These are phyloP conservation scores for Russula foetens DNA, from an alignment of 768 basidiomycete species.

Conservation along the genomic window DNA sequence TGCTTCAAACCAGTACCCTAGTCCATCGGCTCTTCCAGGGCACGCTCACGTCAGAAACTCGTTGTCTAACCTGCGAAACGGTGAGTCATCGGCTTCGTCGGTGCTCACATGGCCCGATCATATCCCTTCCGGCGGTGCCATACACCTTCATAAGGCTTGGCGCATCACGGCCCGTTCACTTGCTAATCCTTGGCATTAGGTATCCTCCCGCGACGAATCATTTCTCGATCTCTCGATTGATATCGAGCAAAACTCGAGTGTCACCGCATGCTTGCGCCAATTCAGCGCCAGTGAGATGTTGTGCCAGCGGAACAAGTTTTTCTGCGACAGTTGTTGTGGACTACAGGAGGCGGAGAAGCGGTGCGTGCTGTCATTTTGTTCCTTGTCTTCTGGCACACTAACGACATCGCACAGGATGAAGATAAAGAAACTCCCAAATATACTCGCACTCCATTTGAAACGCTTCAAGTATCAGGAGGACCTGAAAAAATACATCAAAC, in stretches of 20 bases:
- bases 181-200: slow-evolving; percentile 12
- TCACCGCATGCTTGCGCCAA: slow-evolving; percentile 91
- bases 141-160: background rate
- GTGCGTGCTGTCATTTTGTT: slow-evolving; percentile 34
- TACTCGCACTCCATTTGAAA: slow-evolving; percentile 93
- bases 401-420: slow-evolving; percentile 68
- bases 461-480: slow-evolving; percentile 99
- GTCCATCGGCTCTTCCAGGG: slow-evolving; percentile 94
- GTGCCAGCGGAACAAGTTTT: slow-evolving; percentile 96
- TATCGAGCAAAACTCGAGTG: slow-evolving; percentile 95
- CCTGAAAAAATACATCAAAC: slow-evolving; percentile 83
- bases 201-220: slow-evolving; percentile 77
- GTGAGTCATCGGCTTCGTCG: slow-evolving; percentile 33
- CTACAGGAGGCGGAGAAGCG: slow-evolving; percentile 97
- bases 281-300: slow-evolving; percentile 99
- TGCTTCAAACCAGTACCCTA: slow-evolving; percentile 47
- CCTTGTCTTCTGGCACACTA: background rate
- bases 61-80: slow-evolving; percentile 96
- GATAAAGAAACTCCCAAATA: slow-evolving; percentile 91
- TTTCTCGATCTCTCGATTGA: slow-evolving; percentile 99
- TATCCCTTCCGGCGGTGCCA: background rate
- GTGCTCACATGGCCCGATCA: background rate
- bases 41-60: slow-evolving; percentile 89
- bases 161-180: slow-evolving; percentile 22
- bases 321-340: slow-evolving; percentile 94